Evolutionary conservation across 2,329 filamentous ascomycete species (phyloP), one percentile per base, ranked within the genome.

Genomic region (Trichoderma lentiforme): DNA sequence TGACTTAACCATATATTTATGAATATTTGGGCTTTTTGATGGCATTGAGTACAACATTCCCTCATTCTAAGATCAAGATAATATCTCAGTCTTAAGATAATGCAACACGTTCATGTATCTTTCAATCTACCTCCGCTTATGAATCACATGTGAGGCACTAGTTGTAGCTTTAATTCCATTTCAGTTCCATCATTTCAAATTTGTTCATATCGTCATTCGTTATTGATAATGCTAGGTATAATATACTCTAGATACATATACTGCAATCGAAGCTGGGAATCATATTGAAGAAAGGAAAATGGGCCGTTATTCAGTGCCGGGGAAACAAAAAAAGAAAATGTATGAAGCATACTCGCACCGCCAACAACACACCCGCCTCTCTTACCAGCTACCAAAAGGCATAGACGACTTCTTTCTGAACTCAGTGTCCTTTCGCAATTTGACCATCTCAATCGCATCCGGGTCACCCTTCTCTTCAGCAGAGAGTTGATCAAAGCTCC

Each of bases 361-460:
- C 32, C 32, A 34, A 34, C 32, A 64, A 7, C 26, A 64, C 24
- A 6, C 36, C 12, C 39, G 15, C 11, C 18, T 21, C 6, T 12
- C 36, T 26, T 63, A 61, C 66, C 32, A 70, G 57, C 39, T 70
- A 32, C 62, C 39, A 21, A 60, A 51, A 8, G 66, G n/a, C 24
- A 62, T 58, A 2, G 56, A 14, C 34, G 66, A 70, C 26, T 60
- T 53, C 32, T 53, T 70, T 26, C 51, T 47, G 51, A 58, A 24
- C 12, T 34, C 32, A 24, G 68, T 70, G 43, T 69, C 56, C 24
- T 56, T 73, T 67, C 65, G 61, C 36, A 30, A 61, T 53, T 69
- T 70, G 18, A 18, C 39, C 39, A 74, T 30, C 2, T 60, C 51
- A 21, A 63, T 9, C 5, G 30, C 65, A 28, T 73, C 70, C 24